These are phyloP conservation scores for Melampsora americana DNA, from an alignment of 1,284 basidiomycete species.

Conservation along the genomic window DNA sequence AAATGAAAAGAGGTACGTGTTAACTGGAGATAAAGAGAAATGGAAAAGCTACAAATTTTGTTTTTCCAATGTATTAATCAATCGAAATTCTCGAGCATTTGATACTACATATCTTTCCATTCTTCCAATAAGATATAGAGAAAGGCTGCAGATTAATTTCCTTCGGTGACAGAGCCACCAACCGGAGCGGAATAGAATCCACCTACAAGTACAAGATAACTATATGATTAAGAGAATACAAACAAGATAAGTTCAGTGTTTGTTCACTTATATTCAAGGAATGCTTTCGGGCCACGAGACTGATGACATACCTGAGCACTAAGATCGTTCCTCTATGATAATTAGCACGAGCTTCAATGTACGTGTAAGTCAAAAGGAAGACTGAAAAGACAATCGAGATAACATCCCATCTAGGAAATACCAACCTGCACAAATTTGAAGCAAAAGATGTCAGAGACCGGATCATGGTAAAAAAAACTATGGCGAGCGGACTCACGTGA, in stretches of 20 bases:
- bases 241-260: background rate
- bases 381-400: slow-evolving; percentile 74
- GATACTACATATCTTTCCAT: too few species aligned
- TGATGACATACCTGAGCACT: slow-evolving; percentile 28
- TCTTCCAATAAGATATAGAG: too few species aligned
- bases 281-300: too few species aligned
- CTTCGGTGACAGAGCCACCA: slow-evolving; percentile 7
- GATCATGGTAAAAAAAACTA: background rate
- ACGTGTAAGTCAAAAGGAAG: slow-evolving; percentile 97
- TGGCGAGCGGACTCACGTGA: slow-evolving; percentile 64
- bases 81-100: too few species aligned
- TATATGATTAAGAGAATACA: background rate
- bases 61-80: too few species aligned
- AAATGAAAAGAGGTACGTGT: too few species aligned
- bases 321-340: slow-evolving; percentile 60
- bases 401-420: slow-evolving; percentile 98
- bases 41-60: too few species aligned
- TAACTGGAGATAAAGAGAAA: too few species aligned
- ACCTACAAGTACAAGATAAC: slow-evolving; percentile 43
- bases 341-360: slow-evolving; percentile 96
- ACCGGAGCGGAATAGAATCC: slow-evolving; percentile 42
- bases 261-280: background rate
- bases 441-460: background rate
- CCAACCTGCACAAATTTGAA: slow-evolving; percentile 63
- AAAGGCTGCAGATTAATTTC: background rate